phyloP scores from a whole-genome alignment of 2,329 filamentous ascomycete genomes.

The Neonectria sp. region DNA sequence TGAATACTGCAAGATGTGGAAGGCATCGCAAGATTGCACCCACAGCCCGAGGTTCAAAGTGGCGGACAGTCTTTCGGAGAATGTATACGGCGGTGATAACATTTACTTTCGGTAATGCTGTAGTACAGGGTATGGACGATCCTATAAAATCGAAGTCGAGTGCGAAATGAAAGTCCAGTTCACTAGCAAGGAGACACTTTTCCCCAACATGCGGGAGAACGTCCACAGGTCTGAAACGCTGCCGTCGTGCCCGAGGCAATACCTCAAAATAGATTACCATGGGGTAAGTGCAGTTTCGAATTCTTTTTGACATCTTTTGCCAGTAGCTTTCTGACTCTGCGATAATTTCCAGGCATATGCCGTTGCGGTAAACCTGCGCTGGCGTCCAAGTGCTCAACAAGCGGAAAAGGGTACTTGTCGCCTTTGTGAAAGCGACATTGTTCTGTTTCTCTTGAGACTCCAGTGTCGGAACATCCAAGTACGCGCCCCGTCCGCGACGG shows the following conservation, averaged over 20 bases:
- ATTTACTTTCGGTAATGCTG: slow-evolving; percentile 5
- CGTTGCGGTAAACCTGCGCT: neutral
- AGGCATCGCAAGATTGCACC: neutral
- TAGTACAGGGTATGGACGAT: neutral
- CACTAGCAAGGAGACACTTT: slow-evolving; percentile 1
- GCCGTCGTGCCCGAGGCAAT: no score
- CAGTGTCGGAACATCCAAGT: neutral
- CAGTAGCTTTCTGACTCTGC: slow-evolving; percentile 14
- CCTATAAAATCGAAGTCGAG: neutral
- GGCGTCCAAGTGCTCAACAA: neutral
- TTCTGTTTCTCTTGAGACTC: neutral
- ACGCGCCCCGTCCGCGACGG: neutral
- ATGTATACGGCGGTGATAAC: slow-evolving; percentile 8
- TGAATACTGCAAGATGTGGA: neutral
- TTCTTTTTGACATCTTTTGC: slow-evolving; percentile 5
- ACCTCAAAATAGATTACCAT: no score
- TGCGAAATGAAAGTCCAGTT: slow-evolving; percentile 21
- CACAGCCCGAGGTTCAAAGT: slow-evolving; percentile 1
- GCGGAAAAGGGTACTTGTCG: neutral
- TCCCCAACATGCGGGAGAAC: neutral
- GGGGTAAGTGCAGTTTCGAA: no score
- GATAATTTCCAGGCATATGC: slow-evolving; percentile 14
- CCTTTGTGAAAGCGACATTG: neutral
- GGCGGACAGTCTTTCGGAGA: neutral
- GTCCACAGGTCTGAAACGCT: neutral